A percentile compares a stretch with the other conserved stretches of the same genome.
Evolutionary conservation across 345 rosid genomes (phyloP).

Genomic region (Crucihimalaya himalaica): DNA sequence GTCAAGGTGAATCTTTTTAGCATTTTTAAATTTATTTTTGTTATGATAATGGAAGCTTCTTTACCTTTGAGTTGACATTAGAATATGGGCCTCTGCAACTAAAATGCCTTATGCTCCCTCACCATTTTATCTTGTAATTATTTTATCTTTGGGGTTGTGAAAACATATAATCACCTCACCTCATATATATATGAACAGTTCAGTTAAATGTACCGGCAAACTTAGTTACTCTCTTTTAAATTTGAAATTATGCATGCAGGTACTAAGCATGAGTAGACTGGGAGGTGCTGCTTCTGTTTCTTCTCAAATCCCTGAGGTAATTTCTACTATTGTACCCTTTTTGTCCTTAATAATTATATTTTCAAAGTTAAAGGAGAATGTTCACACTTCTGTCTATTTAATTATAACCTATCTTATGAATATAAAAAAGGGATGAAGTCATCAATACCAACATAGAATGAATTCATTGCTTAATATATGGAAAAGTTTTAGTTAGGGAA

Average conservation of each 20-base stretch:
- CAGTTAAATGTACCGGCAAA: neutral
- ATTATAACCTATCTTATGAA: too few relatives aligned
- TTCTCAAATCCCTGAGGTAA: conserved; percentile 86
- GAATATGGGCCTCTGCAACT: conserved; percentile 35
- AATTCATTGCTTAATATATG: neutral
- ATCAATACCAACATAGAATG: conserved; percentile 7
- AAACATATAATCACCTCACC: neutral
- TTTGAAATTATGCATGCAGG: conserved; percentile 45
- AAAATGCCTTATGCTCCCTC: conserved; percentile 41
- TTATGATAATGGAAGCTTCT: conserved; percentile 34
- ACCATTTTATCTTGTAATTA: neutral
- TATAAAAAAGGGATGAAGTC: conserved; percentile 1
- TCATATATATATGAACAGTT: neutral
- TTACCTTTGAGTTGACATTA: conserved; percentile 41
- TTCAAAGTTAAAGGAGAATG: neutral
- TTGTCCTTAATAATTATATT: neutral
- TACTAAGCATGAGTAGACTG: conserved; percentile 93
- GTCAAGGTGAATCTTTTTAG: conserved; percentile 71
- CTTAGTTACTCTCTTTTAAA: neutral
- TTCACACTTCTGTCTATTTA: neutral
- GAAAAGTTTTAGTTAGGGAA: too few relatives aligned
- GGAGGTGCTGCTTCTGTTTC: conserved; percentile 92
- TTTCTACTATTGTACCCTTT: neutral
- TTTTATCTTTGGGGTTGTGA: neutral
- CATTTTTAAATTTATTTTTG: neutral